Evolutionary conservation across 2,329 filamentous ascomycete genomes (phyloP).

Genomic region (Dactylonectria estremocensis): DNA sequence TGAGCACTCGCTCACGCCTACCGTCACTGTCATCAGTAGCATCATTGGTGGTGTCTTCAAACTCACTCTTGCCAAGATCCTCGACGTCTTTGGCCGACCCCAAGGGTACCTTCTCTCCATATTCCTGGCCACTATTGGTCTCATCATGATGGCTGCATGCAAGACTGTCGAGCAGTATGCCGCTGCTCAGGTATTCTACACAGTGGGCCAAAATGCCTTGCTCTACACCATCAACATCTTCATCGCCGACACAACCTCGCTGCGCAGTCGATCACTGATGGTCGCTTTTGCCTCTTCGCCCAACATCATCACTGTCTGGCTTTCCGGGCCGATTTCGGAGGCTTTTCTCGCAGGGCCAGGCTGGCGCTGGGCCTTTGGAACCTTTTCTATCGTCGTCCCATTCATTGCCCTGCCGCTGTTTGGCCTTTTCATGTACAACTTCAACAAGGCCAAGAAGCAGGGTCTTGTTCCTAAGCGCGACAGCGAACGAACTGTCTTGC

Average conservation of each 20-base stretch:
- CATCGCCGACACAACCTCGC: conserved; percentile 51
- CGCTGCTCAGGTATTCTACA: conserved; percentile 69
- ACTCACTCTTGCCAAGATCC: conserved; percentile 56
- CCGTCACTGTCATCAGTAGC: conserved; percentile 62
- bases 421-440: conserved; percentile 69
- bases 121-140: conserved; percentile 55
- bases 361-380: conserved; percentile 79
- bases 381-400: conserved; percentile 76
- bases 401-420: conserved; percentile 73
- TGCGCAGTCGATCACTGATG: conserved; percentile 52
- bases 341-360: conserved; percentile 67
- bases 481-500: neutral
- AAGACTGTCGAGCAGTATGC: conserved; percentile 64
- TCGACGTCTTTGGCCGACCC: conserved; percentile 57
- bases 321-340: conserved; percentile 70
- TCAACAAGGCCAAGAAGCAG: conserved; percentile 66
- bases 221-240: conserved; percentile 51
- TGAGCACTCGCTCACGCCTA: conserved; percentile 66
- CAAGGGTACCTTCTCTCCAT: conserved; percentile 54
- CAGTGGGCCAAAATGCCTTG: conserved; percentile 60
- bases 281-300: conserved; percentile 67
- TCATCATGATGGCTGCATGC: conserved; percentile 72
- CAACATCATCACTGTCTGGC: conserved; percentile 76
- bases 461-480: conserved; percentile 43
- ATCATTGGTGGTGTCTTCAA: conserved; percentile 49